These are phyloP conservation scores for Fusarium pseudograminearum DNA, from an alignment of 2,329 filamentous ascomycete species.

Conservation along the genomic window DNA sequence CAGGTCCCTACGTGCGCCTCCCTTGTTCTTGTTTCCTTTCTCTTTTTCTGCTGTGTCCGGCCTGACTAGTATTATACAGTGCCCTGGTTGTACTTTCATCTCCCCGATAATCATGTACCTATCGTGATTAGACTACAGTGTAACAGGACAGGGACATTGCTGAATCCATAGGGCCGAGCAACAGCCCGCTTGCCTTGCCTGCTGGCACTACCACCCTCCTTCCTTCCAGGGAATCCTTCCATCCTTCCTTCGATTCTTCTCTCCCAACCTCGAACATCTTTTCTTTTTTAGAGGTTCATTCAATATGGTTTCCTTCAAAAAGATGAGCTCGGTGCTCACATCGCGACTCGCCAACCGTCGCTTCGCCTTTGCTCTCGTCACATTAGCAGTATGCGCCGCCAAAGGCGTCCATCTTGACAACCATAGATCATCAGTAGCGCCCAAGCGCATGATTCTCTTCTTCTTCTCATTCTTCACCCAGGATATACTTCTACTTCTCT, in stretches of 20 bases:
- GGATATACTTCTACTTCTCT: constrained; percentile 49
- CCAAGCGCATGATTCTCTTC: constrained; percentile 48
- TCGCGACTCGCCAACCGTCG: constrained; percentile 48
- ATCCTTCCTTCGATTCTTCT: not conserved
- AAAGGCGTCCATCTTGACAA: constrained; percentile 52
- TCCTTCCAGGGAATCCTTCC: not conserved
- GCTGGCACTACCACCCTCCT: not conserved
- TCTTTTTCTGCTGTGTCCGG: not conserved
- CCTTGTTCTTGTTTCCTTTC: not conserved
- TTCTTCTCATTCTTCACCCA: constrained; percentile 54
- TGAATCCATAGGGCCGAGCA: constrained; percentile 11
- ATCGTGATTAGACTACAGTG: constrained; percentile 10
- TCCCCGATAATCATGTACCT: constrained; percentile 3
- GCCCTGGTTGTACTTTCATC: not conserved
- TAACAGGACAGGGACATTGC: constrained; percentile 20
- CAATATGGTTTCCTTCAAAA: constrained; percentile 21
- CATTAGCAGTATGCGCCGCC: constrained; percentile 48
- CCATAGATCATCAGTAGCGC: constrained; percentile 49
- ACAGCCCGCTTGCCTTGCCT: constrained; percentile 5
- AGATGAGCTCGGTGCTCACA: constrained; percentile 27
- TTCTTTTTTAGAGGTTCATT: not conserved
- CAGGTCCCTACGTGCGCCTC: not conserved
- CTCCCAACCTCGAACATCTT: not conserved
- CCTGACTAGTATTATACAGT: not conserved
- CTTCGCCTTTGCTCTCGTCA: constrained; percentile 51